Percentiles rank a stretch among this genome's conserved stretches.
phyloP scores from a whole-genome alignment of 2,329 filamentous ascomycete genomes.

The Bipolaris sorokiniana region DNA sequence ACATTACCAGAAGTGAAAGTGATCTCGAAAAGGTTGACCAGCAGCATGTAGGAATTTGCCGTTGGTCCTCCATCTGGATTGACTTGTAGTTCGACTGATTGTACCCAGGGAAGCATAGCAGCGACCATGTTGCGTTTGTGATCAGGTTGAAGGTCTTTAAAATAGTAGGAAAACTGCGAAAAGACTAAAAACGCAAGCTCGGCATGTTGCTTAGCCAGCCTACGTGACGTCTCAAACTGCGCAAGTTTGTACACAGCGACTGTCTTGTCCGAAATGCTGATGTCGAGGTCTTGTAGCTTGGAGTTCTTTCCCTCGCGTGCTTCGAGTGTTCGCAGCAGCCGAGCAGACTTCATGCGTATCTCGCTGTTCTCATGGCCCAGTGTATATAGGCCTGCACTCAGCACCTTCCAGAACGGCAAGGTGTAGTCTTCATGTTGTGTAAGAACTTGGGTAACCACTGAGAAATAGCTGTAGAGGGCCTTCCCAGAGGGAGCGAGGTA shows the following conservation, averaged over 20 bases:
- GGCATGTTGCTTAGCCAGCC: constrained; percentile 84
- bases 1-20: constrained; percentile 89
- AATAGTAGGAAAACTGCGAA: constrained; percentile 92
- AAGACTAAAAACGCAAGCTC: constrained; percentile 93
- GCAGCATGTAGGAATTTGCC: constrained; percentile 88
- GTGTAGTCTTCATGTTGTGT: constrained; percentile 82
- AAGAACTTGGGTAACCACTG: constrained; percentile 86
- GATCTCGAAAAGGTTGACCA: constrained; percentile 94
- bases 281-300: constrained; percentile 95
- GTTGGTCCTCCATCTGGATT: constrained; percentile 92
- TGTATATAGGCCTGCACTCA: constrained; percentile 88
- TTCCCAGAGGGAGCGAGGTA: constrained; percentile 82
- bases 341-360: constrained; percentile 85
- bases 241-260: constrained; percentile 97
- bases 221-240: constrained; percentile 94
- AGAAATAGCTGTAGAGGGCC: constrained; percentile 92
- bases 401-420: constrained; percentile 86
- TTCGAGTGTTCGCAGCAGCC: constrained; percentile 80
- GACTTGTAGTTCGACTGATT: constrained; percentile 88
- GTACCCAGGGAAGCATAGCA: constrained; percentile 94
- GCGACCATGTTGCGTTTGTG: constrained; percentile 93
- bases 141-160: constrained; percentile 81
- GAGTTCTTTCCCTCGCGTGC: constrained; percentile 83
- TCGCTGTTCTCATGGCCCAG: constrained; percentile 90
- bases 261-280: constrained; percentile 97